Evolutionary conservation across 2,329 filamentous ascomycete genomes (phyloP), one percentile per base, ranked within the genome.

Genomic region (Aspergillus sp.): DNA sequence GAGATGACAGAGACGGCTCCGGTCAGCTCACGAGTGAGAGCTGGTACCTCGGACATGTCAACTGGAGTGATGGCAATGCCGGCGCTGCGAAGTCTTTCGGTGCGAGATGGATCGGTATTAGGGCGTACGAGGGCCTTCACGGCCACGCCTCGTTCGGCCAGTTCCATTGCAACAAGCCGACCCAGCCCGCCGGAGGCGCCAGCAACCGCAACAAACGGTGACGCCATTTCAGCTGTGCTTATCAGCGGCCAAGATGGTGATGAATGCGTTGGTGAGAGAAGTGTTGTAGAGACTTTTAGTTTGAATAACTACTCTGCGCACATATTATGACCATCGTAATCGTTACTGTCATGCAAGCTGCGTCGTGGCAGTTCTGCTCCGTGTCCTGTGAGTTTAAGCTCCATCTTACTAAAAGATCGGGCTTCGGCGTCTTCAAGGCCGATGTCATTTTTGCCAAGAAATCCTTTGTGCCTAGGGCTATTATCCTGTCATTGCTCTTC

Each of bases 91-190:
- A 51, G 49, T 12, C 46, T 46, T 29, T 46, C 38, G 41, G 46
- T 48, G 35, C 49, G 49, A 4, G 41, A 48, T 29, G 49, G 28
- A 26, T 46, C 41, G 12, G 49, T 51, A 29, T 51, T 43, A 19
- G 49, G 49, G 39, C 49, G 49, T 2, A 51, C 49, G 9, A 51
- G 42, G 3, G 49, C 49, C n/a, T 51, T 51, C n/a, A 51, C 49
- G 19, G 49, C 29, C 5, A 44, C 38, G n/a, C 49, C 49, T 32
- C 49, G 49, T 30, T 51, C 48, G 32, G 45, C 7, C 12, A 51
- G 30, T 4, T 43, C 46, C 28, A 38, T 42, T 19, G 38, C 35
- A 35, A 51, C 44, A 7, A 51, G 46, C n/a, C 44, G 43, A 12
- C 49, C 49, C 8, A 51, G 33, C 19, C 46, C 41, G 10, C 49